phyloP scores from a whole-genome alignment of 495 filamentous ascomycete species.

The Penicillium alfredii region DNA sequence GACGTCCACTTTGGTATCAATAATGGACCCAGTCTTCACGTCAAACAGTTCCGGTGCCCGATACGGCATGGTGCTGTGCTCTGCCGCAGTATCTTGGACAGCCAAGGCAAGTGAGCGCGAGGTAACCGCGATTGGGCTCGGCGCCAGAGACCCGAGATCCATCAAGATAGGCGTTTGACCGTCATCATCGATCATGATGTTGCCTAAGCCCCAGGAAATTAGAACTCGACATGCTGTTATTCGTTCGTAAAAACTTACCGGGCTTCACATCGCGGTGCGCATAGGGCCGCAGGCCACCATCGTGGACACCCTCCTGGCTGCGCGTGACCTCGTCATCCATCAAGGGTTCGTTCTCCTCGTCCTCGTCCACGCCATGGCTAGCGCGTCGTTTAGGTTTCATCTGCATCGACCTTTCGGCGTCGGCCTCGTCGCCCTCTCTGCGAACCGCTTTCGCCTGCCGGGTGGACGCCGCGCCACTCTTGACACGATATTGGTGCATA shows the following conservation, averaged over 20 bases:
- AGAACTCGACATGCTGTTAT: no score
- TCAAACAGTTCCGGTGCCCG: constrained; percentile 97
- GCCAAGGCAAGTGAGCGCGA: constrained; percentile 84
- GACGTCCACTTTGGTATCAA: constrained; percentile 97
- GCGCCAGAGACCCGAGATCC: constrained; percentile 90
- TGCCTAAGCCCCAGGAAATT: no score
- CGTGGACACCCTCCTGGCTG: constrained; percentile 63
- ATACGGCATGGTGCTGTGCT: constrained; percentile 98
- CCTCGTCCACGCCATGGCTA: constrained; percentile 48
- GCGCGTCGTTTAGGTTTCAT: constrained; percentile 47
- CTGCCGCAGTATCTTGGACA: constrained; percentile 88
- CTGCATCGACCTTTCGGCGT: constrained; percentile 52
- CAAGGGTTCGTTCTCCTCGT: constrained; percentile 70
- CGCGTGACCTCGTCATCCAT: constrained; percentile 77
- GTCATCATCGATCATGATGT: constrained; percentile 92
- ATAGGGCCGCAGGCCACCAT: constrained; percentile 72
- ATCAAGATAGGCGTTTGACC: constrained; percentile 90
- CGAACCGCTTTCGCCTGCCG: constrained; percentile 58
- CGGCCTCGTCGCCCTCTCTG: constrained; percentile 53
- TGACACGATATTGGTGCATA: constrained; percentile 83
- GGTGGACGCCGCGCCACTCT: constrained; percentile 45
- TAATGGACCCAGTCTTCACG: constrained; percentile 84
- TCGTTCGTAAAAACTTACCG: constrained; percentile 59
- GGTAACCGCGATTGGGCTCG: constrained; percentile 87
- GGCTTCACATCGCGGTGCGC: constrained; percentile 97